These are phyloP conservation scores for Flagelloscypha sp. DNA, from an alignment of 768 basidiomycete genomes.

Conservation along the genomic window DNA sequence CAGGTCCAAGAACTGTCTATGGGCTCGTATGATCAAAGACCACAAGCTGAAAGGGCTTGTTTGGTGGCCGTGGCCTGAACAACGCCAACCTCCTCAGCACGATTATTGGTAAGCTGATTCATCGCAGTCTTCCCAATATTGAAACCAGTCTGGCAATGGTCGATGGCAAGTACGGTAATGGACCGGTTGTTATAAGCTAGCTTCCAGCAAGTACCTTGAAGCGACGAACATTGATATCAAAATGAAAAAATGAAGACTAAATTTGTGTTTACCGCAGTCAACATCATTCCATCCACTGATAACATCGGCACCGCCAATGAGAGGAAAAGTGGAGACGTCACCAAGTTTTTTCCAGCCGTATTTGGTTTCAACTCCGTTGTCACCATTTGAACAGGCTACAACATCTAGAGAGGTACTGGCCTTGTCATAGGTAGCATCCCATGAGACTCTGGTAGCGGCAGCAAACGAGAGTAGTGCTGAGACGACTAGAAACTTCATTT, in stretches of 20 bases:
- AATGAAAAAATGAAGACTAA: no score
- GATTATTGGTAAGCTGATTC: slow-evolving; percentile 23
- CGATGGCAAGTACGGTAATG: slow-evolving; percentile 23
- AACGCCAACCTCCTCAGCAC: no score
- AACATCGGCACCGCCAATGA: slow-evolving; percentile 24
- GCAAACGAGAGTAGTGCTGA: slow-evolving; percentile 9
- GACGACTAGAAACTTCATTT: no score
- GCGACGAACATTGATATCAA: no score
- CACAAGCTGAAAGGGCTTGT: no score
- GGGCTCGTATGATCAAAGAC: no score
- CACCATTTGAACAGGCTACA: slow-evolving; percentile 25
- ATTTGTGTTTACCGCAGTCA: slow-evolving; percentile 24
- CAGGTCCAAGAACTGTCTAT: no score
- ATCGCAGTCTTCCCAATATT: slow-evolving; percentile 26
- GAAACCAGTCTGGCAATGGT: slow-evolving; percentile 23
- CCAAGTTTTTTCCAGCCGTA: slow-evolving; percentile 26
- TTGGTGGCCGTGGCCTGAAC: no score
- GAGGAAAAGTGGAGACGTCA: slow-evolving; percentile 21
- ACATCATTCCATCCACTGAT: slow-evolving; percentile 21
- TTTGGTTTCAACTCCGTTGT: slow-evolving; percentile 20
- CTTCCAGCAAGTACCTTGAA: slow-evolving; percentile 26
- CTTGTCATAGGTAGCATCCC: slow-evolving; percentile 24
- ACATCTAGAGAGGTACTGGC: slow-evolving; percentile 9
- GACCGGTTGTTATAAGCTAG: slow-evolving; percentile 16
- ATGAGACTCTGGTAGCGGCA: slow-evolving; percentile 17